phyloP scores from a whole-genome alignment of 306 rosid genomes.

The Cicer yamashitae region DNA sequence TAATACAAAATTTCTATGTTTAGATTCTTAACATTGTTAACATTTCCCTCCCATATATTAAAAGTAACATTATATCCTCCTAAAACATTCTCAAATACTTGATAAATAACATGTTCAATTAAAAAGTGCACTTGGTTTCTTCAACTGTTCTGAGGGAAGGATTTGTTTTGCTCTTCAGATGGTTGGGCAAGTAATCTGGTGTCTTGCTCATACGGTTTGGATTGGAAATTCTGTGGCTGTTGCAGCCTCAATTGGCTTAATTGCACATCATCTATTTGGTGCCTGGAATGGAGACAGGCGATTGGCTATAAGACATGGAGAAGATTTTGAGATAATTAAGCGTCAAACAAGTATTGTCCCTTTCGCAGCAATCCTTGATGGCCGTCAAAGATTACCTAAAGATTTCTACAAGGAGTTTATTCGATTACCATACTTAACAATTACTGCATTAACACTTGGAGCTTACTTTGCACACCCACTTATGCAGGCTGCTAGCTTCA shows the following conservation, averaged over 20 bases:
- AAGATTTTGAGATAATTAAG: conserved; percentile 69
- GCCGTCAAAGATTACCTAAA: conserved; percentile 82
- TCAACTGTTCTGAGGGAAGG: conserved; percentile 2
- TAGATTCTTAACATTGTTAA: too few species aligned
- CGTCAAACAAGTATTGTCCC: conserved; percentile 79
- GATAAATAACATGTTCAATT: background rate
- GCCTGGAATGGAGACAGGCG: conserved; percentile 96
- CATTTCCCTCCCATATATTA: background rate
- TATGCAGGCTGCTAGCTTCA: conserved; percentile 81
- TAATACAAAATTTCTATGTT: too few species aligned
- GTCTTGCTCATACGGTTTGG: conserved; percentile 92
- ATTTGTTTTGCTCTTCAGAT: conserved; percentile 57
- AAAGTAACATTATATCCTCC: background rate
- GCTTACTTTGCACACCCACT: conserved; percentile 89
- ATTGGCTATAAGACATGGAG: conserved; percentile 67
- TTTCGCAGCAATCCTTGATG: conserved; percentile 89
- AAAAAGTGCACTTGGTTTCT: background rate
- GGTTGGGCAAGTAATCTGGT: conserved; percentile 96
- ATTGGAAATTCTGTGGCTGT: conserved; percentile 86
- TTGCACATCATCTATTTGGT: conserved; percentile 90
- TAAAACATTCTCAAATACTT: conserved; percentile 16
- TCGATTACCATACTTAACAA: conserved; percentile 74
- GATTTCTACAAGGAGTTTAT: conserved; percentile 87
- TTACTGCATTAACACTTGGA: conserved; percentile 80
- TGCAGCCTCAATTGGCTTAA: conserved; percentile 87